These are phyloP conservation scores for Hanseniaspora meyeri DNA, from an alignment of 805 yeast genomes.

Conservation along the genomic window DNA sequence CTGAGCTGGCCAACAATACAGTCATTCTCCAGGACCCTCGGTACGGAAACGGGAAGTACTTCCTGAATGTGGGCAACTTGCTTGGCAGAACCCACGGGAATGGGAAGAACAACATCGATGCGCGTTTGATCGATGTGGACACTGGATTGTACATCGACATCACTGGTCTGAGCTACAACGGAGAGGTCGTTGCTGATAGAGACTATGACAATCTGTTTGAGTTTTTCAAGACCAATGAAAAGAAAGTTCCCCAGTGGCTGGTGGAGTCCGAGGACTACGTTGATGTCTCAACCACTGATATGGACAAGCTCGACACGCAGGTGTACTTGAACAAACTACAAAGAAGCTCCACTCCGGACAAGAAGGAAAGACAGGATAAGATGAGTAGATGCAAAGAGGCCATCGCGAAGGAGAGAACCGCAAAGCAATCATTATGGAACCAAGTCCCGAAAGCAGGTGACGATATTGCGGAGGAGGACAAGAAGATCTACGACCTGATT, in stretches of 20 bases:
- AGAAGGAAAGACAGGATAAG: neutral
- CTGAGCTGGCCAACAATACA: slow-evolving; percentile 32
- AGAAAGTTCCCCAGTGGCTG: neutral
- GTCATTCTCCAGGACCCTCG: slow-evolving; percentile 36
- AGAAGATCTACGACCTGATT: neutral
- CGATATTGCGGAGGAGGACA: neutral
- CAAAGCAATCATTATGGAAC: slow-evolving; percentile 12
- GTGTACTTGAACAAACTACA: neutral
- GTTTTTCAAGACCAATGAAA: neutral
- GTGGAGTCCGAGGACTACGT: neutral
- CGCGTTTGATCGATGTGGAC: slow-evolving; percentile 58
- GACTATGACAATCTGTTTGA: neutral
- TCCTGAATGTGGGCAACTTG: slow-evolving; percentile 39
- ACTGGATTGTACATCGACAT: slow-evolving; percentile 63
- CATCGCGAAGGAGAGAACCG: neutral
- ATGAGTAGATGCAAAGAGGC: neutral
- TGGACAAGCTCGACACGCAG: neutral
- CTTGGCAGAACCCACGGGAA: slow-evolving; percentile 47
- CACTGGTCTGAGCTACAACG: slow-evolving; percentile 42
- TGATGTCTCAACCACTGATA: neutral
- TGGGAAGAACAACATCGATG: slow-evolving; percentile 56
- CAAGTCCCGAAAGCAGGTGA: neutral
- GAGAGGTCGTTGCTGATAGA: slow-evolving; percentile 15
- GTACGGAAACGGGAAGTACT: slow-evolving; percentile 46
- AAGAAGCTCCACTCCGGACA: neutral